A percentile compares a stretch with the other conserved stretches of the same genome.
Conservation (phyloP, 2,329 filamentous ascomycete species). For the Calonectria leucothoes region DNA sequence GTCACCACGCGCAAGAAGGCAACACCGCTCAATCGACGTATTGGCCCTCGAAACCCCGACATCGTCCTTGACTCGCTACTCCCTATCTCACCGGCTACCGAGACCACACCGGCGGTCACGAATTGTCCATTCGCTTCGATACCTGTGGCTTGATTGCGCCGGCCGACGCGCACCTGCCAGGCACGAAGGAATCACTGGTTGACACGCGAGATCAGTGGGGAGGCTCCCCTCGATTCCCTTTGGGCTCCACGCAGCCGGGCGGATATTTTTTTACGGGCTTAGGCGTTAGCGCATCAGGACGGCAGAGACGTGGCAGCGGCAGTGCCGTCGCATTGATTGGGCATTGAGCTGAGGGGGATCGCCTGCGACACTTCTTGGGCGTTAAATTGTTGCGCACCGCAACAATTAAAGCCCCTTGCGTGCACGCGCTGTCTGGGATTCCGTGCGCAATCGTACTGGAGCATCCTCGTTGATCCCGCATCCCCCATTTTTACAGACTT, state of each 20-base stretch:
- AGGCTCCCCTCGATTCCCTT: not conserved
- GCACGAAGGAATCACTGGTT: constrained; percentile 32
- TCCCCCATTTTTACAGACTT: not conserved
- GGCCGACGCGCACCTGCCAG: constrained; percentile 15
- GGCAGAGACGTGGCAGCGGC: constrained; percentile 41
- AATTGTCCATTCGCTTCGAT: not conserved
- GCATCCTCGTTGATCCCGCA: not conserved
- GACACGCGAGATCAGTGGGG: constrained; percentile 30
- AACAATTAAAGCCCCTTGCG: constrained; percentile 8
- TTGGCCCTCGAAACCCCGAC: not conserved
- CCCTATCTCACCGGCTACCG: not conserved
- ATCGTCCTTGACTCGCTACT: not conserved
- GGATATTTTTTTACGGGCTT: not conserved
- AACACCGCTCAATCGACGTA: constrained; percentile 9
- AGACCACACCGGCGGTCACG: constrained; percentile 16
- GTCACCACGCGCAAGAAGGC: not conserved
- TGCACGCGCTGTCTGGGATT: not conserved
- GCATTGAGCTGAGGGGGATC: constrained; percentile 16
- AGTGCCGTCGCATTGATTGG: constrained; percentile 15
- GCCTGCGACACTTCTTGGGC: not conserved
- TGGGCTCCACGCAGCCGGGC: constrained; percentile 1
- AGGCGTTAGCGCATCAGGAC: constrained; percentile 10
- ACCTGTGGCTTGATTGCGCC: constrained; percentile 7
- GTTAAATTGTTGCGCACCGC: not conserved
- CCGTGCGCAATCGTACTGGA: not conserved